phyloP scores from a whole-genome alignment of 2,329 filamentous ascomycete genomes.

The Eurotiales sp. region DNA sequence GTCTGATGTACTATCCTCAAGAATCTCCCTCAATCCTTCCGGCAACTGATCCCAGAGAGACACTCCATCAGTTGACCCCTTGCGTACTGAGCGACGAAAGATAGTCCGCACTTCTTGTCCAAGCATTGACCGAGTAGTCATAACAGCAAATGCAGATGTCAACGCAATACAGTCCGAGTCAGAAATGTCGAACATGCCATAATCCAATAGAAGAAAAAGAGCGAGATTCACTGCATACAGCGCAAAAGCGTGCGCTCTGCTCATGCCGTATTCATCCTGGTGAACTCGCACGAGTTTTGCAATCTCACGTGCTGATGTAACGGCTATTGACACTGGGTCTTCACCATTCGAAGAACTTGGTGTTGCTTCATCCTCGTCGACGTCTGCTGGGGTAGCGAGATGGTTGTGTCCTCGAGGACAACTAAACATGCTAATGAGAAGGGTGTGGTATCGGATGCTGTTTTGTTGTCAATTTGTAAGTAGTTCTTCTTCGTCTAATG shows the following conservation, averaged over 20 bases:
- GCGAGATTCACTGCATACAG: conserved; percentile 38
- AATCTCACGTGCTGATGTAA: conserved; percentile 30
- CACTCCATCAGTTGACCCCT: not conserved
- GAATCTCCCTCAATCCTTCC: conserved; percentile 32
- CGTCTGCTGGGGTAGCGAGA: not conserved
- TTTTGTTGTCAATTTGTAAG: conserved; percentile 2
- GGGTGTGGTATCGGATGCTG: conserved; percentile 34
- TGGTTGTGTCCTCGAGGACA: conserved; percentile 22
- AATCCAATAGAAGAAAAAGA: conserved; percentile 29
- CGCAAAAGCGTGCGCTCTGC: conserved; percentile 33
- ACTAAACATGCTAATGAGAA: conserved; percentile 34
- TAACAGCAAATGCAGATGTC: conserved; percentile 29
- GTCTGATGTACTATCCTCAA: conserved; percentile 27
- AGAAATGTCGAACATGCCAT: conserved; percentile 26
- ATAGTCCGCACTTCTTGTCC: conserved; percentile 34
- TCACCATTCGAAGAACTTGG: not conserved
- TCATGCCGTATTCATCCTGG: conserved; percentile 32
- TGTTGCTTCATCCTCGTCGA: conserved; percentile 10
- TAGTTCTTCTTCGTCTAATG: not conserved
- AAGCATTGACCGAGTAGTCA: conserved; percentile 31
- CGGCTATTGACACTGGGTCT: conserved; percentile 17
- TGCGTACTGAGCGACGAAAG: conserved; percentile 30
- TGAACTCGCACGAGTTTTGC: conserved; percentile 28
- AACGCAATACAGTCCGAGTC: conserved; percentile 34
- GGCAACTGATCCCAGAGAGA: conserved; percentile 11